Evolutionary conservation across 2,329 filamentous ascomycete genomes (phyloP), one percentile per base, ranked within the genome.

Genomic region (Aureobasidium namibiae): DNA sequence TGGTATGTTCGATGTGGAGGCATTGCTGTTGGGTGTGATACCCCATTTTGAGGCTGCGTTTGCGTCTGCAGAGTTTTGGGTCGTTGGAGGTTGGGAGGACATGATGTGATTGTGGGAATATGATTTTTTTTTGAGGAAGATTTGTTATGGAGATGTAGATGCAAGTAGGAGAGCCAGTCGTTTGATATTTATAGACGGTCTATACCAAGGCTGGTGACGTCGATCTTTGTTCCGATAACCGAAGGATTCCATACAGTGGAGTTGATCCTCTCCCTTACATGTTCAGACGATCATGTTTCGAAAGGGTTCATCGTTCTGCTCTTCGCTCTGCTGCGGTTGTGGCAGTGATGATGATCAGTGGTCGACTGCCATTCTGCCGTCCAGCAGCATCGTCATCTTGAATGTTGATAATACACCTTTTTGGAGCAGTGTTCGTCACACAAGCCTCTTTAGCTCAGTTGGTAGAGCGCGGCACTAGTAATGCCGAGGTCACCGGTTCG

Each of bases 11-110:
- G 39, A 24, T 3, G 18, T 34, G 18, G 24, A 33, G 29, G 39
- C 5, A 10, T 31, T 31, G 29, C 29, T 29, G 29, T 29, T 54
- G 11, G 63, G 61, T n/a, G 59, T 59, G n/a, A 24, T 23, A 21
- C 59, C 62, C 62, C 60, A 62, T 61, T 61, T 63, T 4, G 58
- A 34, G 1, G 49, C 62, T 16, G 52, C 58, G 14, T 23, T 34
- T 6, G 45, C 45, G 14, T 49, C 45, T 11, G 45, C 29, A 8
- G 45, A n/a, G 18, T 23, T 49, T 23, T 49, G 45, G 1, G 4
- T 36, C 9, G 29, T 23, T 23, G 29, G 29, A 16, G 23, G 24
- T 44, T n/a, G 41, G 16, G 26, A 23, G 6, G 41, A 34, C 45
- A 49, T 49, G n/a, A 13, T 46, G n/a, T 38, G 14, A 1, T 26